These are phyloP conservation scores for Corymbia citriodora DNA, from an alignment of 441 rosid genomes.

Conservation along the genomic window DNA sequence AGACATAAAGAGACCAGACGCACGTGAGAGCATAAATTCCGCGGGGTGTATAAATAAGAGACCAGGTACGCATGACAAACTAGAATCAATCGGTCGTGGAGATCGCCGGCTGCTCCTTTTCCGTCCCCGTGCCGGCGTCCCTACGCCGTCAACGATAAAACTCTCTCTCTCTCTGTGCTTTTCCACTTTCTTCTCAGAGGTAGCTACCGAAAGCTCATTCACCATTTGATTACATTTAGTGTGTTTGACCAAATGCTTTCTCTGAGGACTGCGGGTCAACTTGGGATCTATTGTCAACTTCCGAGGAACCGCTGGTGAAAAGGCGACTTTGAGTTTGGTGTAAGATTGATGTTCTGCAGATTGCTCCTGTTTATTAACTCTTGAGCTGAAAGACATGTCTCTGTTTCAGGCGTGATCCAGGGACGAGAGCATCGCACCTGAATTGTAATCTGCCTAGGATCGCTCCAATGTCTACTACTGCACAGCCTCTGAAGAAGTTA, in stretches of 20 bases:
- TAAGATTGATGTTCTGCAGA: background rate
- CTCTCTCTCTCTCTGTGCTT: background rate
- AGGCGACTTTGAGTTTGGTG: background rate
- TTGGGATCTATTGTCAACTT: background rate
- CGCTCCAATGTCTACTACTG: slow-evolving; percentile 20
- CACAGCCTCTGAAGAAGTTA: slow-evolving; percentile 43
- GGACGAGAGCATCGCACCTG: background rate
- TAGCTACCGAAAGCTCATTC: background rate
- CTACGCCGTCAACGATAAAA: background rate
- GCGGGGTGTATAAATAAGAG: background rate
- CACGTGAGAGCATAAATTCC: too few relatives aligned
- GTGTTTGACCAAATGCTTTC: background rate
- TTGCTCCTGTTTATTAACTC: background rate
- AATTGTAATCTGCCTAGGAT: background rate
- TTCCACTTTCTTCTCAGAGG: background rate
- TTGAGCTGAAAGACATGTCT: background rate
- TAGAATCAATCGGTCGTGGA: background rate
- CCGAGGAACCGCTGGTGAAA: background rate
- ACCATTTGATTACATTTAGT: background rate
- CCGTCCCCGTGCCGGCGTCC: background rate
- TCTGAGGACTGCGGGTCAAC: background rate
- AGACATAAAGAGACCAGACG: too few relatives aligned
- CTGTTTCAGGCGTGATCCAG: background rate
- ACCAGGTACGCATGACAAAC: background rate
- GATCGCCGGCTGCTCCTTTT: background rate